Evolutionary conservation across 441 rosid genomes (phyloP), one percentile per base, ranked within the genome.

Genomic region (Erodium moschatum): DNA sequence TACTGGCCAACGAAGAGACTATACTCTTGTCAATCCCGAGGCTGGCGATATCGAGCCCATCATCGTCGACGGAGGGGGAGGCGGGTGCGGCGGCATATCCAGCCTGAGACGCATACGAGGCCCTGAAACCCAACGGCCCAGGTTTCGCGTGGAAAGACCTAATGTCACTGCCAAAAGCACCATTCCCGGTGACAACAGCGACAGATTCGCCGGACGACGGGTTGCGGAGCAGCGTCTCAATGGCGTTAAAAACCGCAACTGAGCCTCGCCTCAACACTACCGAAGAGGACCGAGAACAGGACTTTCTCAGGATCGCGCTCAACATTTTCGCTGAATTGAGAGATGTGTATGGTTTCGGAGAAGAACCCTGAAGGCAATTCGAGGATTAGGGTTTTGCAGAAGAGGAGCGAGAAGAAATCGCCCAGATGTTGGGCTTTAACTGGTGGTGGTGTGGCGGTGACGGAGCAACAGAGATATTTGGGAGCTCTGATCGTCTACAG

Each of bases 21-120:
- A 54, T 54, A 54, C 61, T 54, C 61, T 54, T 54, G 20, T 54
- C 61, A 5, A 54, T 54, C 61, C 61, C 61, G 10, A 54, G 20
- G 16, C 61, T 19, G 8, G 61, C 61, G 61, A 54, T 54, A 5
- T 54, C 61, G 61, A 54, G 61, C 61, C 61, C 61, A 6, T 54
- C 61, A 18, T 16, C 61, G 2, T 16, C 61, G 16, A 54, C 24
- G 10, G 21, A 16, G 54, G 6, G 16, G 20, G 60, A 7, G 9
- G 61, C 20, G 10, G 61, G 16, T 54, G 20, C 61, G 6, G 61
- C 20, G 18, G 61, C 61, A 21, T 6, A 54, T 0, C 61, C 61
- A 54, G 60, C 60, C 60, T 52, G 60, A 16, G 61, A 54, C 20
- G 20, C 61, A 16, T 15, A 54, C 7, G 61, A 54, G 7, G 61